These are phyloP conservation scores for Dactylonectria estremocensis DNA, from an alignment of 2,329 filamentous ascomycete species.

Conservation along the genomic window DNA sequence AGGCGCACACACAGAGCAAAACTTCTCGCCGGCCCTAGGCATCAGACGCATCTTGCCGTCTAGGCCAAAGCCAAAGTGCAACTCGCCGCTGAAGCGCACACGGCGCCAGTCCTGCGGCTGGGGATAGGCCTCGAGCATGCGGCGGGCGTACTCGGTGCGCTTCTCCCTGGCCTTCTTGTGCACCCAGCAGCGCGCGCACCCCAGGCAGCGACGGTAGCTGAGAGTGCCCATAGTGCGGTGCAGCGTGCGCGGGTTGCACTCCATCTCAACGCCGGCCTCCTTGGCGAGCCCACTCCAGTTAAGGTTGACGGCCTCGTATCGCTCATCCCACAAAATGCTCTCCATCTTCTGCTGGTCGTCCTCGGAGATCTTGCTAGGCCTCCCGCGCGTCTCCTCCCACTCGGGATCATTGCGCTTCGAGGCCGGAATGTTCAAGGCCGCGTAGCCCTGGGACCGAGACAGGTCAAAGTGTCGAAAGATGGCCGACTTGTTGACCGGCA, in stretches of 20 bases:
- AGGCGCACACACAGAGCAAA: conserved; percentile 49
- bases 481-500: conserved; percentile 58
- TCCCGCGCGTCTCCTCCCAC: conserved; percentile 57
- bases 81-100: conserved; percentile 55
- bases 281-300: conserved; percentile 55
- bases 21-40: conserved; percentile 53
- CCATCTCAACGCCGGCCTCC: conserved; percentile 52
- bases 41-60: conserved; percentile 55
- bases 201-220: conserved; percentile 54
- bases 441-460: conserved; percentile 57
- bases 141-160: conserved; percentile 53
- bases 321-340: conserved; percentile 55
- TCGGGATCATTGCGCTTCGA: conserved; percentile 55
- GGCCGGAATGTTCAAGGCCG: conserved; percentile 52
- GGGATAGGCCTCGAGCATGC: conserved; percentile 52
- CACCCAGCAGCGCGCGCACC: conserved; percentile 50
- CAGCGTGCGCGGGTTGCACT: conserved; percentile 54
- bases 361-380: conserved; percentile 54
- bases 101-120: conserved; percentile 52
- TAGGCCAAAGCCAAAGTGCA: conserved; percentile 57
- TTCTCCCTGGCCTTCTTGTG: conserved; percentile 52
- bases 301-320: conserved; percentile 50
- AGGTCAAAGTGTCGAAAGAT: conserved; percentile 58
- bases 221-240: conserved; percentile 57
- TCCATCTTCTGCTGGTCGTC: conserved; percentile 57